Evolutionary conservation across 1,284 basidiomycete species (phyloP).

Genomic region (Exobasidium rhododendri): DNA sequence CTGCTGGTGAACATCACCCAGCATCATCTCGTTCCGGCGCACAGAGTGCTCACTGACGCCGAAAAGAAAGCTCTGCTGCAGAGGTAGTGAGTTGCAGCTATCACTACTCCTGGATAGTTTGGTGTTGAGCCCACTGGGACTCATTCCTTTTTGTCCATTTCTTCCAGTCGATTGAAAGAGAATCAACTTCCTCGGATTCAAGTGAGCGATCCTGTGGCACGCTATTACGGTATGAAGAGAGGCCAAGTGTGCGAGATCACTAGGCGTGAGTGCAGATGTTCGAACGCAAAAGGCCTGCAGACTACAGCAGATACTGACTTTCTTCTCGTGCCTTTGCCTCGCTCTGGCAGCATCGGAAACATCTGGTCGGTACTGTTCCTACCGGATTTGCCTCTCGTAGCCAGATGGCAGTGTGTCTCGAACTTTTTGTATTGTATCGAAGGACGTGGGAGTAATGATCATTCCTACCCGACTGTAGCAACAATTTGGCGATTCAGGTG

Average conservation of each 20-base stretch:
- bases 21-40: conserved; percentile 89
- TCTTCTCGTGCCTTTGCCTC: background rate
- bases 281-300: background rate
- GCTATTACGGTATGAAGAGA: conserved; percentile 91
- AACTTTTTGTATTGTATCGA: conserved; percentile 2
- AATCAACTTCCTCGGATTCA: conserved; percentile 97
- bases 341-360: conserved; percentile 76
- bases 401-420: conserved; percentile 16
- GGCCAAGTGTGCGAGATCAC: conserved; percentile 99
- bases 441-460: background rate
- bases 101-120: background rate
- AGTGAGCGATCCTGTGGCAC: conserved; percentile 88
- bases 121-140: conserved; percentile 1
- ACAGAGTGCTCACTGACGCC: conserved; percentile 79
- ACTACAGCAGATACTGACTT: background rate
- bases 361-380: conserved; percentile 87
- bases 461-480: background rate
- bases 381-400: conserved; percentile 65
- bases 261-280: conserved; percentile 56
- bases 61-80: conserved; percentile 84
- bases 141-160: too few species aligned
- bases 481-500: too few species aligned
- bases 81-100: conserved; percentile 74
- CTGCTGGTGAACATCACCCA: conserved; percentile 92
- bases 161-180: conserved; percentile 83